Evolutionary conservation across 176 grass and related monocot genomes (phyloP).

Genomic region (Musa troglodytarum): DNA sequence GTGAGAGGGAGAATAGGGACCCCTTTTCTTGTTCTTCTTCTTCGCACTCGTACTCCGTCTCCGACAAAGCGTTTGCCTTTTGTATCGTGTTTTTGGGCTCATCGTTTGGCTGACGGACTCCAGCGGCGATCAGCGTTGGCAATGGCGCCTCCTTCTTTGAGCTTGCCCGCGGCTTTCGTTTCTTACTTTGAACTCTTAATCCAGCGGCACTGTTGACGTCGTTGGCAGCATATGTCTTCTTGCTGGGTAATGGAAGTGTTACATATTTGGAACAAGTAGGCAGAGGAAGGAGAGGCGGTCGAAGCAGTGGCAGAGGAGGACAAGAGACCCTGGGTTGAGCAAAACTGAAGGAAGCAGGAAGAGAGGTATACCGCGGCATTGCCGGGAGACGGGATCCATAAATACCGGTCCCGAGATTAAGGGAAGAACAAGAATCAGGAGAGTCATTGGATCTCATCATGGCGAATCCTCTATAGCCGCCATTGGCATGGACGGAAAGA

Average conservation of each 20-base stretch:
- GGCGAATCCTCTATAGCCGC: too few relatives aligned
- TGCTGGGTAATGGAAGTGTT: background rate
- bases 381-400: conserved; percentile 4
- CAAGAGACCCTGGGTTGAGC: background rate
- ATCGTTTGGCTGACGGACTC: background rate
- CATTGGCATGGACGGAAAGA: background rate
- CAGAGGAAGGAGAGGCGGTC: conserved; percentile 48
- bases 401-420: background rate
- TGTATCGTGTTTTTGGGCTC: background rate
- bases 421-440: background rate
- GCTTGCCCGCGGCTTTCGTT: background rate
- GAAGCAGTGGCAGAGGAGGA: conserved; percentile 30
- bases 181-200: background rate
- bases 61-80: too few relatives aligned
- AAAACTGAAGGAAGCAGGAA: too few relatives aligned
- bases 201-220: background rate
- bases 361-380: background rate
- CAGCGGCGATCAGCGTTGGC: background rate
- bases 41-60: background rate
- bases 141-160: background rate
- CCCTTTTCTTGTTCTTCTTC: background rate
- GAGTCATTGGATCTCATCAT: too few relatives aligned
- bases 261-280: conserved; percentile 18
- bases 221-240: background rate
- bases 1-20: conserved; percentile 8